These are phyloP conservation scores for Phaffia tasmanica DNA, from an alignment of 768 basidiomycete species.

Conservation along the genomic window DNA sequence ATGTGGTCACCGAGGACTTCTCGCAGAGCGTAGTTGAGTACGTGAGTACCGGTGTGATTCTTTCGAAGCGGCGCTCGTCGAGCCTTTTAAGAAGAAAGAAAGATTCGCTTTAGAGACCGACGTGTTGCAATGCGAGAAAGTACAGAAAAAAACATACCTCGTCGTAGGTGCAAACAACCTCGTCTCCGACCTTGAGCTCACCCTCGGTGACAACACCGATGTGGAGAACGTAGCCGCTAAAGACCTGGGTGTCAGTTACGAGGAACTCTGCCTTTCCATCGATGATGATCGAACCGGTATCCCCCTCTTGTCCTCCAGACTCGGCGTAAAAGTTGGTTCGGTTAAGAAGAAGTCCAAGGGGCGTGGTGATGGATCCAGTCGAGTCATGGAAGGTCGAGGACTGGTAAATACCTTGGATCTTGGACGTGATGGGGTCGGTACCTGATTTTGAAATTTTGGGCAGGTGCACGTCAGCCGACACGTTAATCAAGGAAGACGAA, in stretches of 20 bases:
- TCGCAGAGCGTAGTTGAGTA: slow-evolving; percentile 84
- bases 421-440: slow-evolving; percentile 63
- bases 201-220: slow-evolving; percentile 86
- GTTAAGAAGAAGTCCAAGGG: slow-evolving; percentile 81
- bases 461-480: neutral
- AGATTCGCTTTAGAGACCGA: neutral
- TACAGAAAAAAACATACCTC: slow-evolving; percentile 49
- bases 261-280: slow-evolving; percentile 86
- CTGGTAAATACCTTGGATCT: slow-evolving; percentile 72
- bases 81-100: slow-evolving; percentile 43
- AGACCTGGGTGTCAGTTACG: slow-evolving; percentile 85
- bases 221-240: slow-evolving; percentile 91
- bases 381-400: slow-evolving; percentile 62
- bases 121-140: neutral
- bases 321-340: slow-evolving; percentile 95
- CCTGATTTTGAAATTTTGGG: slow-evolving; percentile 41
- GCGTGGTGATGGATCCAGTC: slow-evolving; percentile 49
- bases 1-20: slow-evolving; percentile 94
- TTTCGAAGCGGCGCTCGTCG: slow-evolving; percentile 92
- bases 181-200: slow-evolving; percentile 59
- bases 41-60: slow-evolving; percentile 97
- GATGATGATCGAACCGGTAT: slow-evolving; percentile 87
- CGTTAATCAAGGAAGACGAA: neutral
- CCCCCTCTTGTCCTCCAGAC: slow-evolving; percentile 91
- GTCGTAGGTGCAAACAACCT: slow-evolving; percentile 82